Base-by-base conservation (phyloP, 495 filamentous ascomycete species). In the Staphylotrichum tortipilum region DNA sequence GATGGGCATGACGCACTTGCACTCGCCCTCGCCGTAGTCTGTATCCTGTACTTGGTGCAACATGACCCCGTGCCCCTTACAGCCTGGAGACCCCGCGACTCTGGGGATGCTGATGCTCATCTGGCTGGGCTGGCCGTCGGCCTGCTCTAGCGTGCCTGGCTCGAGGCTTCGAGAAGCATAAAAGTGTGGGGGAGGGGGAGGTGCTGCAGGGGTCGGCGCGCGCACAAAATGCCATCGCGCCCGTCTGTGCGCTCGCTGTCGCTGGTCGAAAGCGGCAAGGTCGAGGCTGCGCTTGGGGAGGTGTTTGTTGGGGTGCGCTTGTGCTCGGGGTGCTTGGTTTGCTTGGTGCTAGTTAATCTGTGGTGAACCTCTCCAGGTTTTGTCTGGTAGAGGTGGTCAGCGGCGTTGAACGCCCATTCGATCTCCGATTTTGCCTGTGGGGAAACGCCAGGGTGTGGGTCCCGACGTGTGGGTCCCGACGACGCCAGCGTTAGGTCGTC, bases 261-360 rank as follows among this genome's bases (percentile, higher is more conserved):
- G 34, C 15, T 10, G 44, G 44, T 37, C 29, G 21, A 38, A 54
- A 44, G 31, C 28, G 37, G 30, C 31, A 37, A 43, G 47, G 11
- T 11, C 26, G 26, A 28, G 22, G 34, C 46, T n/a, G n/a, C n/a
- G n/a, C n/a, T n/a, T n/a, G n/a, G n/a, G n/a, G n/a, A n/a, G n/a
- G n/a, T n/a, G n/a, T n/a, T n/a, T n/a, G n/a, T n/a, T n/a, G n/a
- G n/a, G n/a, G n/a, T n/a, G n/a, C n/a, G n/a, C n/a, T n/a, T n/a
- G n/a, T n/a, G n/a, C n/a, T n/a, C n/a, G n/a, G n/a, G 47, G 34
- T 53, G 53, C 54, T 41, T 23, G 39, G 22, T 24, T 15, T 15
- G 39, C 23, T 17, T 12, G 50, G 54, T 47, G 29, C 19, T 41
- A 58, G 30, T 56, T 63, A 55, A 58, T 63, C 56, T 56, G 51